phyloP scores from a whole-genome alignment of 768 basidiomycete genomes.

The Sarcomyxa edulis region DNA sequence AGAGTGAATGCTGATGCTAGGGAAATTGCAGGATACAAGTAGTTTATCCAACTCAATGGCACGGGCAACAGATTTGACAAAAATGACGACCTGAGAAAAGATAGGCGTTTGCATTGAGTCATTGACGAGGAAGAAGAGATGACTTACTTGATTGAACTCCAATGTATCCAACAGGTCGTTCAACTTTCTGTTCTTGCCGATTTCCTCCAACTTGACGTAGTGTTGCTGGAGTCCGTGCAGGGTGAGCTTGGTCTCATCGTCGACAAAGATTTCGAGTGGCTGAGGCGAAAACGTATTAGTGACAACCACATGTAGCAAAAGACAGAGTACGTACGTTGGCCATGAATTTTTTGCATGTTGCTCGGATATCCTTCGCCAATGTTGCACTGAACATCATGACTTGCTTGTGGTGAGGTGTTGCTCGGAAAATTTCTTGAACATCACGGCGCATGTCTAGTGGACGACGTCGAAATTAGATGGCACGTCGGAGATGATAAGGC shows the following conservation, averaged over 20 bases:
- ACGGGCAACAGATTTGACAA: conserved; percentile 96
- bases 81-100: conserved; percentile 86
- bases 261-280: conserved; percentile 99
- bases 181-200: conserved; percentile 92
- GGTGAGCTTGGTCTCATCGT: conserved; percentile 98
- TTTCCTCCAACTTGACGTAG: conserved; percentile 95
- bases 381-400: conserved; percentile 99
- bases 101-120: neutral
- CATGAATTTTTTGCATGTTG: conserved; percentile 99
- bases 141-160: conserved; percentile 92
- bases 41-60: conserved; percentile 96
- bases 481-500: conserved; percentile 41
- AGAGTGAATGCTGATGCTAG: conserved; percentile 96
- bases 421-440: conserved; percentile 99
- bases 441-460: conserved; percentile 99
- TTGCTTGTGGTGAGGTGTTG: conserved; percentile 99
- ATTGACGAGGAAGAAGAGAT: neutral
- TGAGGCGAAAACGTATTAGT: conserved; percentile 23
- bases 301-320: neutral
- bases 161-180: conserved; percentile 93
- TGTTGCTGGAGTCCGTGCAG: conserved; percentile 98
- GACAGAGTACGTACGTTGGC: conserved; percentile 66
- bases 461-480: conserved; percentile 67
- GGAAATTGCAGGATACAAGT: conserved; percentile 96
- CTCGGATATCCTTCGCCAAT: conserved; percentile 91